Evolutionary conservation across 352 stramenopile genomes (phyloP).

Genomic region (Pythium phragmitis): DNA sequence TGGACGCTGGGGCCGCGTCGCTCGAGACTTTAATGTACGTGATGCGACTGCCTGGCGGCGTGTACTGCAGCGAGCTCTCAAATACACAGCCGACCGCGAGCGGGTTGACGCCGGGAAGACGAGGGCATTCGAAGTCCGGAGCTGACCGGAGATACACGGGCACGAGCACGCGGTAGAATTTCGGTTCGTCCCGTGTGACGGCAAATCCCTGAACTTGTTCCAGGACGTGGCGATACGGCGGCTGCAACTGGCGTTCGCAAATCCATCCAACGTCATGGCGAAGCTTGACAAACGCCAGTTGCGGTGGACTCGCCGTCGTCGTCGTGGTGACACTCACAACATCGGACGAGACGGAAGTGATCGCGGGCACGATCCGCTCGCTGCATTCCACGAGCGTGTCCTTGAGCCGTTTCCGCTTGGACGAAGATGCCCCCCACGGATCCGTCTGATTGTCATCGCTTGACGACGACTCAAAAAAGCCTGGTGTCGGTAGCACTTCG

Average conservation of each 20-base stretch:
- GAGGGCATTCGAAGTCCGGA: slow-evolving; percentile 74
- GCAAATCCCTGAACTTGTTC: slow-evolving; percentile 75
- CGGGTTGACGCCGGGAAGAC: slow-evolving; percentile 60
- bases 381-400: slow-evolving; percentile 78
- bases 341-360: slow-evolving; percentile 10
- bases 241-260: slow-evolving; percentile 52
- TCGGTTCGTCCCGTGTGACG: slow-evolving; percentile 60
- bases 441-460: slow-evolving; percentile 10
- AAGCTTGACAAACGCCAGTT: slow-evolving; percentile 73
- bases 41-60: slow-evolving; percentile 66
- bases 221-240: slow-evolving; percentile 50
- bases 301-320: slow-evolving; percentile 1
- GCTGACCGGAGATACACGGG: slow-evolving; percentile 67
- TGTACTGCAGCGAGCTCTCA: slow-evolving; percentile 79
- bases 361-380: slow-evolving; percentile 58
- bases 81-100: slow-evolving; percentile 73
- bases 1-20: slow-evolving; percentile 37
- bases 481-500: slow-evolving; percentile 61
- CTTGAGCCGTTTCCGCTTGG: slow-evolving; percentile 58
- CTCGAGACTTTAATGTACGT: slow-evolving; percentile 81
- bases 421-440: slow-evolving; percentile 25
- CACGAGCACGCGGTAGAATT: slow-evolving; percentile 76
- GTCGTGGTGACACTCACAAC: background rate
- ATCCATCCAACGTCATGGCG: slow-evolving; percentile 82
- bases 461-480: slow-evolving; percentile 21